These are phyloP conservation scores for Ustilaginoidea virens DNA, from an alignment of 2,329 filamentous ascomycete species.

Conservation along the genomic window DNA sequence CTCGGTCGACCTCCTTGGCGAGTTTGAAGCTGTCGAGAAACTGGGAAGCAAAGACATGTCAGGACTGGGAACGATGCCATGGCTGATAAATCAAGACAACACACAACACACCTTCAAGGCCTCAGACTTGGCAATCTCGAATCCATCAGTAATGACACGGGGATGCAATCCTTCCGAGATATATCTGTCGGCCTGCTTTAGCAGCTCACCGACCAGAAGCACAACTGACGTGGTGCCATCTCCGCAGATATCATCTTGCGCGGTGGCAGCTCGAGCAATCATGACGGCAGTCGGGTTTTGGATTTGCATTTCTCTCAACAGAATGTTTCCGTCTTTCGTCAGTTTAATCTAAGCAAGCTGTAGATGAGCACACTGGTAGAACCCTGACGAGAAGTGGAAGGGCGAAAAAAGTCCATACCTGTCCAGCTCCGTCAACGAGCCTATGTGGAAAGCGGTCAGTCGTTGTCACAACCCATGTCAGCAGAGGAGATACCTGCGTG, in stretches of 20 bases:
- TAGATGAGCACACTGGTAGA: slow-evolving; percentile 14
- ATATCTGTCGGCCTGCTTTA: slow-evolving; percentile 95
- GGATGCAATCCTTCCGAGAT: slow-evolving; percentile 96
- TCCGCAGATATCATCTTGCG: slow-evolving; percentile 95
- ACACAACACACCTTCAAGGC: slow-evolving; percentile 53
- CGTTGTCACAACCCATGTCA: neutral
- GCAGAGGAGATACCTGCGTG: neutral
- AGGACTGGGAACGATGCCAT: neutral
- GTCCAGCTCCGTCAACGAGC: slow-evolving; percentile 55
- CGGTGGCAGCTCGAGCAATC: slow-evolving; percentile 73
- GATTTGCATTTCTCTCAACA: slow-evolving; percentile 72
- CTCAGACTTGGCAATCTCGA: slow-evolving; percentile 91
- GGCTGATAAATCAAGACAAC: neutral
- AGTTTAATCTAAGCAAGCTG: slow-evolving; percentile 63
- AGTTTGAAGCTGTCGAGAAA: slow-evolving; percentile 95
- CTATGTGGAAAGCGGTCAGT: slow-evolving; percentile 19
- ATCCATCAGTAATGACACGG: slow-evolving; percentile 90
- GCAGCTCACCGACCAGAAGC: slow-evolving; percentile 81
- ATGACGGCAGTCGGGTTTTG: slow-evolving; percentile 94
- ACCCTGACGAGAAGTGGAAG: slow-evolving; percentile 11
- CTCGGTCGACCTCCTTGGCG: slow-evolving; percentile 72
- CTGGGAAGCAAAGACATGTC: slow-evolving; percentile 26
- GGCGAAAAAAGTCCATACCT: slow-evolving; percentile 29
- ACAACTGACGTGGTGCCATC: slow-evolving; percentile 97
- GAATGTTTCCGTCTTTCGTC: slow-evolving; percentile 94